phyloP scores from a whole-genome alignment of 306 rosid genomes.

The Chamaecrista fasciculata region DNA sequence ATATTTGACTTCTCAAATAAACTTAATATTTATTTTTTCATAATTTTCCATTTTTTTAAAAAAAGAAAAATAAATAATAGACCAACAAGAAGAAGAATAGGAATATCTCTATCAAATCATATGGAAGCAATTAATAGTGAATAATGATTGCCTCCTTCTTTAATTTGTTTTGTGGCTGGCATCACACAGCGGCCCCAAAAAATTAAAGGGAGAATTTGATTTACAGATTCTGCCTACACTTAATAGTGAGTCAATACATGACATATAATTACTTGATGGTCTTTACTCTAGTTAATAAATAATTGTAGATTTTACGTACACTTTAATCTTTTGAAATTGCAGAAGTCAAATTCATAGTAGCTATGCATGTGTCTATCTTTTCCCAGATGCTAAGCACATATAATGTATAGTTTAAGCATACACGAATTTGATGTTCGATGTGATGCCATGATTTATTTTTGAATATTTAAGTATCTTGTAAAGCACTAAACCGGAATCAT shows the following conservation, averaged over 20 bases:
- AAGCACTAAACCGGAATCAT: not conserved
- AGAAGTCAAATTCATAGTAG: too few species aligned
- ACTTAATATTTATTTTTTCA: not conserved
- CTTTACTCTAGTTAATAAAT: too few species aligned
- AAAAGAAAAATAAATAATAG: not conserved
- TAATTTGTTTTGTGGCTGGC: not conserved
- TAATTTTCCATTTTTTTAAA: not conserved
- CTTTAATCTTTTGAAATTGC: too few species aligned
- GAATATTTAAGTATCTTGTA: not conserved
- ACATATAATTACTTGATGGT: too few species aligned
- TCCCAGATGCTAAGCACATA: too few species aligned
- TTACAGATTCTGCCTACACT: not conserved
- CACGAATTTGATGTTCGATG: too few species aligned
- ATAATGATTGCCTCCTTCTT: not conserved
- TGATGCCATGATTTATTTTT: not conserved
- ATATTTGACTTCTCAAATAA: not conserved
- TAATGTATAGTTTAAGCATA: not conserved
- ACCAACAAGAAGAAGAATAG: not conserved
- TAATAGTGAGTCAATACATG: not conserved
- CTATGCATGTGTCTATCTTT: too few species aligned
- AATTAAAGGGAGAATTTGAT: not conserved
- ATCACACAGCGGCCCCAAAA: too few species aligned
- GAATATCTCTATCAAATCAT: not conserved
- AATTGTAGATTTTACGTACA: too few species aligned
- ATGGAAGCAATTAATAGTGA: too few species aligned